A percentile compares a stretch with the other conserved stretches of the same genome.
phyloP scores from a whole-genome alignment of 768 basidiomycete genomes.

The Tulasnella sp. region DNA sequence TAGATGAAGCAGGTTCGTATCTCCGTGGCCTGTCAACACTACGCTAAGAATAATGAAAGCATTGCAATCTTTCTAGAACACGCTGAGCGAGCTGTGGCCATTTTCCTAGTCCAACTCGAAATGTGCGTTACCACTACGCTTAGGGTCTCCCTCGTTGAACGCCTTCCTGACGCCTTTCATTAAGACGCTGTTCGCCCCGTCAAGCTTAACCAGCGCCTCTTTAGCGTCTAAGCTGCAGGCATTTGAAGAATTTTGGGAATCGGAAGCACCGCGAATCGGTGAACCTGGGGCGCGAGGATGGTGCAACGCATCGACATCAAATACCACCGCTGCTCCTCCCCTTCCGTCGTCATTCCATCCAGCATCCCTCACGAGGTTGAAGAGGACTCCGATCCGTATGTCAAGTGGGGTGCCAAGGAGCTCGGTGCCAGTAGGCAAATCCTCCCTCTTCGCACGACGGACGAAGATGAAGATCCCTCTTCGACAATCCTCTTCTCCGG shows the following conservation, averaged over 20 bases:
- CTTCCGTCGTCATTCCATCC: neutral
- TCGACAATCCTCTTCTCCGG: conserved; percentile 62
- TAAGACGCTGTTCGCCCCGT: conserved; percentile 51
- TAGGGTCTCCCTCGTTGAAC: neutral
- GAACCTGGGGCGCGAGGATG: conserved; percentile 58
- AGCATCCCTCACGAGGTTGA: neutral
- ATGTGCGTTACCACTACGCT: no score
- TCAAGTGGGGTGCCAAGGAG: conserved; percentile 30
- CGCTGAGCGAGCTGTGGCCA: conserved; percentile 57
- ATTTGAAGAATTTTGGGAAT: conserved; percentile 78
- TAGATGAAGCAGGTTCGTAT: conserved; percentile 54
- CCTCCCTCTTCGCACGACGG: conserved; percentile 44
- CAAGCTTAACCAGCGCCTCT: conserved; percentile 31
- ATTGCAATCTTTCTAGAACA: conserved; percentile 37
- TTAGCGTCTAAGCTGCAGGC: conserved; percentile 40
- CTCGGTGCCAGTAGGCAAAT: conserved; percentile 33
- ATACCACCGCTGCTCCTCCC: neutral
- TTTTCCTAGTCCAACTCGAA: conserved; percentile 40
- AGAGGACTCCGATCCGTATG: neutral
- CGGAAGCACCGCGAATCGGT: conserved; percentile 63
- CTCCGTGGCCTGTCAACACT: conserved; percentile 11
- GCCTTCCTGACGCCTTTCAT: neutral
- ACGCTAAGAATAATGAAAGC: conserved; percentile 1
- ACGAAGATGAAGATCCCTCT: conserved; percentile 56
- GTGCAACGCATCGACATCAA: conserved; percentile 24